A percentile compares a stretch with the other conserved stretches of the same genome.
These are phyloP conservation scores for Lomentospora prolificans DNA, from an alignment of 2,329 filamentous ascomycete genomes.

Conservation along the genomic window DNA sequence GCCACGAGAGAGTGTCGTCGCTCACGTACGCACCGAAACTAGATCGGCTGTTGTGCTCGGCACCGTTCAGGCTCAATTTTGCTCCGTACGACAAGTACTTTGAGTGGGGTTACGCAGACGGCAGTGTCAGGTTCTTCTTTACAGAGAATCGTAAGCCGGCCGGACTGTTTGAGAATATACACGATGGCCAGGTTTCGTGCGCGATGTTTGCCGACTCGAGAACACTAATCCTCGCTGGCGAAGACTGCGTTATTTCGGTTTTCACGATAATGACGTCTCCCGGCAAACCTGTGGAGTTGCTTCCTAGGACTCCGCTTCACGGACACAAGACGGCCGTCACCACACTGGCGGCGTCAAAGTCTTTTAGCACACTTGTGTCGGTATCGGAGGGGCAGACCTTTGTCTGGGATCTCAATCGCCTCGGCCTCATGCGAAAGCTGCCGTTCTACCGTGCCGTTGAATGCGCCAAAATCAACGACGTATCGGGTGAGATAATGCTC, in stretches of 20 bases:
- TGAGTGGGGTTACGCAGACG: slow-evolving; percentile 93
- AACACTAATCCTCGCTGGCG: slow-evolving; percentile 82
- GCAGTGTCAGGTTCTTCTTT: slow-evolving; percentile 83
- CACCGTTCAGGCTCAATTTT: slow-evolving; percentile 77
- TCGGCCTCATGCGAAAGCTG: slow-evolving; percentile 73
- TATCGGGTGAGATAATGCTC: slow-evolving; percentile 80
- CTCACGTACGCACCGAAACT: slow-evolving; percentile 69
- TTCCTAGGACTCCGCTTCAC: slow-evolving; percentile 72
- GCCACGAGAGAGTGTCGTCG: slow-evolving; percentile 69
- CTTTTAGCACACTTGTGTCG: slow-evolving; percentile 81
- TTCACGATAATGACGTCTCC: slow-evolving; percentile 59
- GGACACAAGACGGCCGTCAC: slow-evolving; percentile 81
- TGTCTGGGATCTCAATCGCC: slow-evolving; percentile 88
- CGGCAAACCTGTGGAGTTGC: slow-evolving; percentile 65
- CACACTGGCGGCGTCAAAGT: slow-evolving; percentile 72
- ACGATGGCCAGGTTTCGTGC: slow-evolving; percentile 79
- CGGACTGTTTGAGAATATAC: slow-evolving; percentile 86
- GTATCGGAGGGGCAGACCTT: slow-evolving; percentile 73
- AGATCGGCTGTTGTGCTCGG: slow-evolving; percentile 74
- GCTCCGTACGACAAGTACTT: slow-evolving; percentile 88
- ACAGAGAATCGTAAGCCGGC: slow-evolving; percentile 74
- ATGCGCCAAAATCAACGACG: slow-evolving; percentile 79
- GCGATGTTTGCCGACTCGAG: slow-evolving; percentile 81
- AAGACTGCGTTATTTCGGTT: slow-evolving; percentile 83
- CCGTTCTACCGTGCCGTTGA: slow-evolving; percentile 49